Conservation (phyloP, 305 asterid species). For the Rubia balearica region DNA sequence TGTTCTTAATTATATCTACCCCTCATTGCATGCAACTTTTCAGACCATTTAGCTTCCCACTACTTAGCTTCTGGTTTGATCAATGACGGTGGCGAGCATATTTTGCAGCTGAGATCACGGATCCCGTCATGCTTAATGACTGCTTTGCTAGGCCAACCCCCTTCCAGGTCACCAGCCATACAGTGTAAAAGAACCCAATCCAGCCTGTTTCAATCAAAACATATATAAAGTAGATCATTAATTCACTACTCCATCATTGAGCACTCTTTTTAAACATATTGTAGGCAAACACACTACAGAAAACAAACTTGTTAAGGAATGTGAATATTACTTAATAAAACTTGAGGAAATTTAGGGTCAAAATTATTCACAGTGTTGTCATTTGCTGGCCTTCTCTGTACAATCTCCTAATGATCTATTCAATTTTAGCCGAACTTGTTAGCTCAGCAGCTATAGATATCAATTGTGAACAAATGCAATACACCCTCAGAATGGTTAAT, state of each 20-base stretch:
- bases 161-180: slow-evolving; percentile 50
- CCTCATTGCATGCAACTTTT: background rate
- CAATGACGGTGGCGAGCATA: slow-evolving; percentile 16
- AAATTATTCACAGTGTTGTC: background rate
- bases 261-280: background rate
- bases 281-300: background rate
- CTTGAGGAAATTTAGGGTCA: background rate
- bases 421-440: background rate
- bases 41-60: background rate
- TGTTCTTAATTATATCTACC: background rate
- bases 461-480: background rate
- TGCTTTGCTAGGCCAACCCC: slow-evolving; percentile 44
- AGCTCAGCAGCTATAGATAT: background rate
- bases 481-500: background rate
- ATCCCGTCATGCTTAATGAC: slow-evolving; percentile 44
- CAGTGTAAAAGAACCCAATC: slow-evolving; percentile 56
- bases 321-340: no score
- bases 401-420: background rate
- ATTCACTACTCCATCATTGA: background rate
- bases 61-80: slow-evolving; percentile 7
- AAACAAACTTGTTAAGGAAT: background rate
- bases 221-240: background rate
- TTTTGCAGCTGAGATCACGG: slow-evolving; percentile 47
- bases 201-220: slow-evolving; percentile 42
- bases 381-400: no score